Evolutionary conservation across 2,329 filamentous ascomycete species (phyloP).

Genomic region (Setomelanomma holmii): DNA sequence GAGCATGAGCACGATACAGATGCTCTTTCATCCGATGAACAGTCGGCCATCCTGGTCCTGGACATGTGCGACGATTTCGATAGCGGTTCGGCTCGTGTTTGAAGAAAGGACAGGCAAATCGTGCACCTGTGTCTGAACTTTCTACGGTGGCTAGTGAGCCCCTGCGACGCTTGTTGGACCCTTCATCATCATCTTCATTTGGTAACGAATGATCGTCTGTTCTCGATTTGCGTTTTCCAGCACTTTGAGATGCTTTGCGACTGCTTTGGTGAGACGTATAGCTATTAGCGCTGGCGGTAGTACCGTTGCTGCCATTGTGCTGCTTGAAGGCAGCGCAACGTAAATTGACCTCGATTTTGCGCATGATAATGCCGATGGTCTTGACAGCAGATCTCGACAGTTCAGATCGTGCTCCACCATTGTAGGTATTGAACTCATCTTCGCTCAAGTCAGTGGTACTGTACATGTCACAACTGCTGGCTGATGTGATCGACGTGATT

Average conservation of each 20-base stretch:
- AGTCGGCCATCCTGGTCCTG: conserved; percentile 48
- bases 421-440: conserved; percentile 23
- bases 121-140: conserved; percentile 31
- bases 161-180: conserved; percentile 32
- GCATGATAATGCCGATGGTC: conserved; percentile 36
- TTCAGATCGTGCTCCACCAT: background rate
- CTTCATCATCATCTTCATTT: conserved; percentile 32
- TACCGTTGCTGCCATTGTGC: conserved; percentile 18
- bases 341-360: conserved; percentile 37
- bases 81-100: conserved; percentile 50
- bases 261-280: conserved; percentile 9
- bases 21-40: conserved; percentile 54
- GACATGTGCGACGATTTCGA: conserved; percentile 45
- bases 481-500: conserved; percentile 35
- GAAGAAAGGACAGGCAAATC: conserved; percentile 52
- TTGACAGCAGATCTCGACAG: conserved; percentile 28
- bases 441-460: conserved; percentile 35
- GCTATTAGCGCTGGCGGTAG: background rate
- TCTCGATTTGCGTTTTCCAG: conserved; percentile 32
- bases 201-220: conserved; percentile 24
- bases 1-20: conserved; percentile 49
- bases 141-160: conserved; percentile 32
- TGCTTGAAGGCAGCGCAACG: conserved; percentile 33
- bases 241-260: conserved; percentile 21
- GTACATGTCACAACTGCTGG: conserved; percentile 39